Percentiles rank a stretch among this genome's conserved stretches.
These are phyloP conservation scores for Choiromyces venosus DNA, from an alignment of 495 filamentous ascomycete genomes.

Conservation along the genomic window DNA sequence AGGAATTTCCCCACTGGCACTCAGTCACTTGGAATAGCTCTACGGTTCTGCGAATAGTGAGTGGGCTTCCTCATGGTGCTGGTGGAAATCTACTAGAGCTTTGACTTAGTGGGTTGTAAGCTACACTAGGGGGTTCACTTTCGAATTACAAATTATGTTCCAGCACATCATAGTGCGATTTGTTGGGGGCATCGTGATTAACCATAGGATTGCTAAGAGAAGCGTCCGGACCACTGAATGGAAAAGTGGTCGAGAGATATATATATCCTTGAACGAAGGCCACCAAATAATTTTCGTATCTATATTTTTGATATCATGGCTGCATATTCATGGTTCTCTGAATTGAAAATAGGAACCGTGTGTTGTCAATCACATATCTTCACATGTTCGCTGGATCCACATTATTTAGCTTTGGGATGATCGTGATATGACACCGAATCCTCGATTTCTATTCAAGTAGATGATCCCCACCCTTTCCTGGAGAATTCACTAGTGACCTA, in stretches of 20 bases:
- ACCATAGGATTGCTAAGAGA: background rate
- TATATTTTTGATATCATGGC: background rate
- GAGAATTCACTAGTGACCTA: background rate
- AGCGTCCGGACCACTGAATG: background rate
- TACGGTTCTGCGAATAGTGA: background rate
- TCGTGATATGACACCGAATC: background rate
- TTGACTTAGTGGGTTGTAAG: background rate
- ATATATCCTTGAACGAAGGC: background rate
- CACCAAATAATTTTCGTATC: background rate
- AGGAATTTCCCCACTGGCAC: background rate
- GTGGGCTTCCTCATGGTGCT: background rate
- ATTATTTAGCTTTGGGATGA: background rate
- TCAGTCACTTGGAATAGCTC: background rate
- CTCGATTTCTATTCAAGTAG: background rate
- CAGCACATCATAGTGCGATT: no score
- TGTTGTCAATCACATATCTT: background rate
- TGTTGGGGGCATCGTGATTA: background rate
- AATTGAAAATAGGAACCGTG: background rate
- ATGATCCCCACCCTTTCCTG: background rate
- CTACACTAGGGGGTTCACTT: background rate
- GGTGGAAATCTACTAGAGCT: background rate
- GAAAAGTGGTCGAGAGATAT: background rate
- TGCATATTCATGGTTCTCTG: no score
- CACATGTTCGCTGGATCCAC: background rate
- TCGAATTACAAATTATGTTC: background rate